phyloP scores from a whole-genome alignment of 1,139 yeast species.

The Sugiyamaella pinicola region DNA sequence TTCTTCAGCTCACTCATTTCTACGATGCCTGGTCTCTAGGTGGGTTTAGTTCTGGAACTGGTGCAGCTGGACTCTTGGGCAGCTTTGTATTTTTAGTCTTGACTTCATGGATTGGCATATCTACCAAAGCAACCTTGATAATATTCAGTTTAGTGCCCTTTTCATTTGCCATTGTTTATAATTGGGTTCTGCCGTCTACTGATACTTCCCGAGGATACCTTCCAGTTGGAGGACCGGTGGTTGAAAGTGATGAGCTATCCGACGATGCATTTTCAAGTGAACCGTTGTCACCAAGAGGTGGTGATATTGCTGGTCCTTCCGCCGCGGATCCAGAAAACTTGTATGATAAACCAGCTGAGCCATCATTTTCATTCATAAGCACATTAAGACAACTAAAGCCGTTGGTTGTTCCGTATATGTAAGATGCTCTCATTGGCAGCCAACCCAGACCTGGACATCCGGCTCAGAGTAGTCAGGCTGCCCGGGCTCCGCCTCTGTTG shows the following conservation, averaged over 20 bases:
- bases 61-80: conserved; percentile 90
- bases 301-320: not conserved
- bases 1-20: conserved; percentile 76
- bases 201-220: conserved; percentile 10
- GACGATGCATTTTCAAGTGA: not conserved
- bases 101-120: conserved; percentile 56
- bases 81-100: conserved; percentile 58
- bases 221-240: not conserved
- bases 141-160: conserved; percentile 47
- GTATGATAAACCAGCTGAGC: conserved; percentile 5
- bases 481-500: too few relatives aligned
- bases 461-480: too few relatives aligned
- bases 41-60: conserved; percentile 94
- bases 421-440: conserved; percentile 11
- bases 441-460: too few relatives aligned
- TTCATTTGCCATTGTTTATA: conserved; percentile 30
- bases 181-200: conserved; percentile 28
- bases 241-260: not conserved
- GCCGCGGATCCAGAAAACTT: conserved; percentile 9
- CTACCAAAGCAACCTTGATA: conserved; percentile 51
- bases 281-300: too few relatives aligned
- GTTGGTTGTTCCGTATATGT: conserved; percentile 67
- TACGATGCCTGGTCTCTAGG: conserved; percentile 59
- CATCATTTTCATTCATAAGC: conserved; percentile 15
- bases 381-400: conserved; percentile 52